Evolutionary conservation across 768 basidiomycete species (phyloP), one percentile per base, ranked within the genome.

Genomic region (Boletus fagicola): DNA sequence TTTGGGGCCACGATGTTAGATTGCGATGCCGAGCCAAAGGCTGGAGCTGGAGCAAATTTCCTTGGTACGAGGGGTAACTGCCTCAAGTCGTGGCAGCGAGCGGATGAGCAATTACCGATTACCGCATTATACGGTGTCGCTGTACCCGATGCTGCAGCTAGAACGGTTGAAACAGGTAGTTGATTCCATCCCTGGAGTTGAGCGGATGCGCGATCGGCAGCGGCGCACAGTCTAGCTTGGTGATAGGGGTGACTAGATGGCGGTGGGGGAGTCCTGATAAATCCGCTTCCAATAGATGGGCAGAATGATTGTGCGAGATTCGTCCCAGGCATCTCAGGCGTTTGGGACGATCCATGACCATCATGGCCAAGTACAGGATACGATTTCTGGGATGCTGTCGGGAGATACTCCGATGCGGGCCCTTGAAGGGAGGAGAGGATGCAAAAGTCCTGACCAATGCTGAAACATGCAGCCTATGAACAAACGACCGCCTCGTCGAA

Each of bases 241-340:
- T 45, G 50, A 65, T 64, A 59, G 18, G 58, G 58, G 15, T 69
- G 58, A 35, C 51, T 44, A 36, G 56, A 59, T 51, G 45, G 18
- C 13, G 59, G 49, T 44, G 47, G 28, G 9, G 50, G 12, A 20
- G 45, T 40, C 51, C 38, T 55, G 50, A 28, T 22, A 44, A 45
- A 54, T 53, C 51, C 38, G 38, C 46, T 58, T 56, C 47, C 59
- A 31, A 36, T 31, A 47, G 57, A 47, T 35, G 35, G 53, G 43
- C 36, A 20, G 31, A 51, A 44, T 35, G 58, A 56, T 53, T 38
- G 65, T 2, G 54, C 11, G 16, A 50, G 36, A 52, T 57, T 52
- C 33, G 46, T 33, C 49, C 24, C 38, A 8, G 43, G 44, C 12
- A 22, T 42, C n/a, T 47, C 65, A 15, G 46, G 44, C 10, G 39